Base-by-base conservation (phyloP, 176 grass and related monocot genomes). In the Zoysia pacifica region DNA sequence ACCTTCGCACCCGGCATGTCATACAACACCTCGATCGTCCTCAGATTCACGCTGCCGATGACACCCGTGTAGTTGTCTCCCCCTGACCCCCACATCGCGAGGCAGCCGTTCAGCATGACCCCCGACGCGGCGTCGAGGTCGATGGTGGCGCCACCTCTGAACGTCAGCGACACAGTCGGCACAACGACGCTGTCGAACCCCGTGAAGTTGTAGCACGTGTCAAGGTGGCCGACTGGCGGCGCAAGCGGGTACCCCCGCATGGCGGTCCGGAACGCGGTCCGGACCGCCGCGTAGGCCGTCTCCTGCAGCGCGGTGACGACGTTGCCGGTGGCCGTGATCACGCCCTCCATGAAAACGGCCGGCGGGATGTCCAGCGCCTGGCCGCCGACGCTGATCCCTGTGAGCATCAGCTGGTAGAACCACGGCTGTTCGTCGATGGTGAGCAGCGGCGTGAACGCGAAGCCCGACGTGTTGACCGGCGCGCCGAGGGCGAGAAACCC, bases 1-100 rank as follows among this genome's bases (percentile, higher is more conserved):
- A 60, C 40, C 4, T 6, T 75, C 35, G 4, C 56, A 4, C 19
- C 47, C 2, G 46, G 9, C 14, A 66, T 10, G 9, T 78, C 75
- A 44, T 93, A 90, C 8, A 93, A 42, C 15, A 93, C 84, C 50
- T 87, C 85, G 1, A 93, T 64, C 14, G 73, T 90, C n/a, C 81
- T 80, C 73, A 87, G 84, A 11, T 84, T 78, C 39, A 93, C 79
- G 44, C 74, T 85, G 37, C 91, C 91, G 2, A 89, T 67, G 55
- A 93, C 56, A 4, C 75, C 76, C 0, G 67, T 43, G 48, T 84
- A 56, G 46, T 53, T 44, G 46, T 62, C 56, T 0, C 28, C 71
- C 2, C 6, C 10, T 6, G 77, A 75, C 13, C 69, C 72, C 11
- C 77, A 65, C 52, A 93, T 90, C 1, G 84, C 91, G 14, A 93